Evolutionary conservation across 371 early-diverging fungal genomes (phyloP).

Genomic region (Apophysomyces ossiformis): DNA sequence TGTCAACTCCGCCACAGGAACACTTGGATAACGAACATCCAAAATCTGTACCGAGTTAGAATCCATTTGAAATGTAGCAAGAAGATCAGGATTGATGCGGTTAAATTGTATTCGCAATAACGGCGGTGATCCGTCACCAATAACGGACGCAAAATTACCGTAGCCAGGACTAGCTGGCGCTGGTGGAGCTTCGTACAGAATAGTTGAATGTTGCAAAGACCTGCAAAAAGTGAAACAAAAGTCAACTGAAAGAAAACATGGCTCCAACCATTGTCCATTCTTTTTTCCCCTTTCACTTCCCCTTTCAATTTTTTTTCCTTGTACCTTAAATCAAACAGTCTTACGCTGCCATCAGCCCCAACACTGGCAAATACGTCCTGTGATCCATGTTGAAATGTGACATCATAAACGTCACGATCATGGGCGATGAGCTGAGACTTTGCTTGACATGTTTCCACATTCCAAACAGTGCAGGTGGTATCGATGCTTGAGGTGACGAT

Average conservation of each 20-base stretch:
- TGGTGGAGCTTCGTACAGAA: constrained; percentile 91
- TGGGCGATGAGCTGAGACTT: constrained; percentile 98
- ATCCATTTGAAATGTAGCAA: constrained; percentile 86
- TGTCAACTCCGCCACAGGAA: constrained; percentile 75
- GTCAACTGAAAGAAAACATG: too few relatives aligned
- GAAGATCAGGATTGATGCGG: constrained; percentile 80
- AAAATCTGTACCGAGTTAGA: constrained; percentile 74
- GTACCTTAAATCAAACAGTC: constrained; percentile 93
- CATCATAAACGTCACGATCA: constrained; percentile 96
- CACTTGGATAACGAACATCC: constrained; percentile 88
- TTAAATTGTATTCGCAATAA: constrained; percentile 89
- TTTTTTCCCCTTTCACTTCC: background rate
- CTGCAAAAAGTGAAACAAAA: constrained; percentile 29
- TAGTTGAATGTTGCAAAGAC: constrained; percentile 92
- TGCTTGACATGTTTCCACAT: constrained; percentile 89
- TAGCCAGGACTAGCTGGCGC: constrained; percentile 41
- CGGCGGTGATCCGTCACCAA: constrained; percentile 53
- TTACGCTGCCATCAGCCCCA: constrained; percentile 96
- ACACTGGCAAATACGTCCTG: constrained; percentile 94
- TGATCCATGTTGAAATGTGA: constrained; percentile 84
- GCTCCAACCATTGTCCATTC: too few relatives aligned
- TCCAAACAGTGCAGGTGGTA: constrained; percentile 98
- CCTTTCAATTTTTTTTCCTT: background rate
- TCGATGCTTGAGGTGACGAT: constrained; percentile 93
- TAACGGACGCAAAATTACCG: constrained; percentile 27